Evolutionary conservation across 805 yeast genomes (phyloP), one percentile per base, ranked within the genome.

Genomic region (Vanderwaltozyma verrucispora): DNA sequence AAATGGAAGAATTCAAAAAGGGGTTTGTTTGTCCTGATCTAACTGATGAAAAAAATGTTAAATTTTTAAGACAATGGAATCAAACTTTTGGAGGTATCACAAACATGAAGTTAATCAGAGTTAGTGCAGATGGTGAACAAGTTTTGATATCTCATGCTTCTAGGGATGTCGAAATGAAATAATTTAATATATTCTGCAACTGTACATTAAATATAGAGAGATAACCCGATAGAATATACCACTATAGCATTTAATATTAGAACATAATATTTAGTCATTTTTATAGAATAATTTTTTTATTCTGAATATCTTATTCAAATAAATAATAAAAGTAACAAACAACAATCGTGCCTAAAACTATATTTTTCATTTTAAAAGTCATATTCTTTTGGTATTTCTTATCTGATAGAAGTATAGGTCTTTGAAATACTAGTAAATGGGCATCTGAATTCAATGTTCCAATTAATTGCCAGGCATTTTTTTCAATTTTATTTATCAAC

Each of bases 11-110:
- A 39, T 86, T 72, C 49, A 65, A 60, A 16, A 69, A 84, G 0
- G 98, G 98, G 0, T 74, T 70, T 46, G 63, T 67, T 33, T 66
- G 80, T 4, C 96, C 96, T 2, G 87, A 86, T 56, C 57, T 89
- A 43, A 64, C 77, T 3, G 78, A 77, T 46, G 61, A 58, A 28
- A 66, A 61, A 8, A 79, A 77, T 4, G 89, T 85, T 2, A 62
- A 65, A 28, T 62, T 66, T 26, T 61, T 89, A 45, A 69, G 78
- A 51, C 59, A 62, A 5, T 89, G 96, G 96, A 80, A 82, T 49
- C 88, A 92, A 20, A 75, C 83, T 10, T 65, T 74, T 49, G 96
- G 96, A 32, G 86, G 92, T 15, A 61, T 79, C 36, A 77, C 80
- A 29, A 68, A 72, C 15, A 65, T 86, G 51, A 75, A 74, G 43